These are phyloP conservation scores for Begonia masoniana DNA, from an alignment of 306 rosid genomes.

Conservation along the genomic window DNA sequence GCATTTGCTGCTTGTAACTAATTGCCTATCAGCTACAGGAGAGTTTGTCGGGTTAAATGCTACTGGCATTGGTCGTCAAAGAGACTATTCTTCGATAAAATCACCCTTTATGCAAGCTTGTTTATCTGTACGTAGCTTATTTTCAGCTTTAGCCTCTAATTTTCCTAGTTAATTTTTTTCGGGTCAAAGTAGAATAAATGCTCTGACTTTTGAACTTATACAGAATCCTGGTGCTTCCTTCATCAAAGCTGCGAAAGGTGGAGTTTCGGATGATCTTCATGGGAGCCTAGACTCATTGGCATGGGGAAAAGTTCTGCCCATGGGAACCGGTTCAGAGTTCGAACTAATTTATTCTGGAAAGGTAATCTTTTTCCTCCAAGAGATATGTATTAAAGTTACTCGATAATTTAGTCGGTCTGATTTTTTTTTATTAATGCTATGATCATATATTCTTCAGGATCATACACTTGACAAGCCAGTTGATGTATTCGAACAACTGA, in stretches of 20 bases:
- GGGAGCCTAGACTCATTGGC: slow-evolving; percentile 75
- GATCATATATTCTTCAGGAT: slow-evolving; percentile 30
- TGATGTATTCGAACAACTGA: slow-evolving; percentile 44
- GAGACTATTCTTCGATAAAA: slow-evolving; percentile 44
- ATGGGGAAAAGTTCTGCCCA: slow-evolving; percentile 70
- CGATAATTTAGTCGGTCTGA: too few relatives aligned
- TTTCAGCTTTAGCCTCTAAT: background rate
- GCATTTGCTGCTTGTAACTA: slow-evolving; percentile 66
- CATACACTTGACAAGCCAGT: slow-evolving; percentile 38
- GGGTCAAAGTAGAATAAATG: slow-evolving; percentile 6
- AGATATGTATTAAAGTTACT: too few relatives aligned
- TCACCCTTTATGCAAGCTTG: slow-evolving; percentile 92
- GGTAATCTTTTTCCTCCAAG: slow-evolving; percentile 21
- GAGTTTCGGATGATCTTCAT: slow-evolving; percentile 43
- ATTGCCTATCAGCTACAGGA: slow-evolving; percentile 65
- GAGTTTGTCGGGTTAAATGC: slow-evolving; percentile 79
- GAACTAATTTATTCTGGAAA: slow-evolving; percentile 47
- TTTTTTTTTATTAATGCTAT: background rate
- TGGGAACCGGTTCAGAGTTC: slow-evolving; percentile 73
- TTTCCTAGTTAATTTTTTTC: slow-evolving; percentile 8
- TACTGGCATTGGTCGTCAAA: slow-evolving; percentile 62
- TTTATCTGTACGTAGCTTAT: slow-evolving; percentile 60
- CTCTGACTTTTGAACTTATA: slow-evolving; percentile 25
- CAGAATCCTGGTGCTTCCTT: slow-evolving; percentile 78
- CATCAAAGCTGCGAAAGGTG: slow-evolving; percentile 84